Conservation (phyloP, 768 basidiomycete genomes). For the Cyathus striatus region DNA sequence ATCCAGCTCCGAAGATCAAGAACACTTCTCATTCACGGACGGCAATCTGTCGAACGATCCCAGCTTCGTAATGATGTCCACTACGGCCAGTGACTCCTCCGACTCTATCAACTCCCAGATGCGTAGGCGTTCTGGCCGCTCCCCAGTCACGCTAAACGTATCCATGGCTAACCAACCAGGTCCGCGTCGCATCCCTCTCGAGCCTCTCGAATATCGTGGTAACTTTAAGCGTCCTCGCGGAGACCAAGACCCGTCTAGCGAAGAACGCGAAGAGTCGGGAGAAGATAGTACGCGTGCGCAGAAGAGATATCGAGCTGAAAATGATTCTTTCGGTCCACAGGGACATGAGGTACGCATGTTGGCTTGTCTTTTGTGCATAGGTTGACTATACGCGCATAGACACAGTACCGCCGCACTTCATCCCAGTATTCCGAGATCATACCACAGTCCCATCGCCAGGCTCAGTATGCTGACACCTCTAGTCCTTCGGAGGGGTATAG, state of each 20-base stretch:
- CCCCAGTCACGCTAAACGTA: not conserved
- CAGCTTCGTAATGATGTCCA: not conserved
- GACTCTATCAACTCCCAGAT: not conserved
- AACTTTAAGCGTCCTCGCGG: not conserved
- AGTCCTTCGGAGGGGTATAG: not conserved
- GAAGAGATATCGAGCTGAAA: not conserved
- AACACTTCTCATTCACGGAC: not conserved
- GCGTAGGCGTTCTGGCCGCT: not conserved
- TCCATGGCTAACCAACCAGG: not conserved
- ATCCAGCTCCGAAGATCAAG: not conserved
- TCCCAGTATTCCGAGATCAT: not conserved
- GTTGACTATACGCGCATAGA: too few relatives aligned
- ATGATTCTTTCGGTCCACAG: too few relatives aligned
- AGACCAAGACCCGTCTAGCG: not conserved
- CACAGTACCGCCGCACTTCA: not conserved
- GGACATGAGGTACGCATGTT: not conserved
- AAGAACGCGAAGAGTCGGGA: not conserved
- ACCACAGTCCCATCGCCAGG: too few relatives aligned
- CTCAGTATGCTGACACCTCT: not conserved
- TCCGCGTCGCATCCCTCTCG: not conserved
- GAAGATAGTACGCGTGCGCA: not conserved
- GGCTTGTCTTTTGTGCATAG: not conserved
- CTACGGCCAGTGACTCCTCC: not conserved
- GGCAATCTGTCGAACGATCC: not conserved
- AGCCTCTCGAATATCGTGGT: not conserved